Conservation (phyloP, 1,139 yeast genomes). For the Arxiozyma bovina region DNA sequence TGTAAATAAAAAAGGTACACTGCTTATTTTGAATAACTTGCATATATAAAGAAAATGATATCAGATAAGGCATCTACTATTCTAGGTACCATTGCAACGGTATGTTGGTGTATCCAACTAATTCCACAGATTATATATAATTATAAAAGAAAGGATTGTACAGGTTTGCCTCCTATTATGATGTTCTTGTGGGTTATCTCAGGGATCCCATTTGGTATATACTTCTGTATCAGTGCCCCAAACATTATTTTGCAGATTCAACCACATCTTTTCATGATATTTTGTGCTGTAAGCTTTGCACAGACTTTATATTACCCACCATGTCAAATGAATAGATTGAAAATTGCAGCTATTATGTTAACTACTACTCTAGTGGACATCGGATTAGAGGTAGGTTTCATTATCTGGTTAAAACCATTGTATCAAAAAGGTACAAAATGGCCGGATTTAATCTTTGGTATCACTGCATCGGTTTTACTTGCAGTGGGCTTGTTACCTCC, state of each 20-base stretch:
- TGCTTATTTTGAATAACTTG: too few relatives aligned
- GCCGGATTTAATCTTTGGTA: slow-evolving; percentile 76
- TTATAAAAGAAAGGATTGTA: slow-evolving; percentile 65
- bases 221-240: slow-evolving; percentile 58
- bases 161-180: slow-evolving; percentile 80
- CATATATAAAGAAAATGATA: slow-evolving; percentile 10
- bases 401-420: slow-evolving; percentile 60
- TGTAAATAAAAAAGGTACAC: too few relatives aligned
- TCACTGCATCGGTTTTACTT: slow-evolving; percentile 64
- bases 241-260: slow-evolving; percentile 42
- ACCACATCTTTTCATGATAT: slow-evolving; percentile 73
- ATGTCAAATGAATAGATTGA: slow-evolving; percentile 33
- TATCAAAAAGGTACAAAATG: slow-evolving; percentile 45
- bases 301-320: slow-evolving; percentile 85
- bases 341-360: slow-evolving; percentile 34
- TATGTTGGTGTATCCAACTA: slow-evolving; percentile 84
- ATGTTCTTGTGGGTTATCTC: slow-evolving; percentile 76
- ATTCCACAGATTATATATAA: slow-evolving; percentile 77
- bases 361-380: slow-evolving; percentile 40
- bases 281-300: slow-evolving; percentile 58
- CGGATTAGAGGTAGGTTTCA: slow-evolving; percentile 62
- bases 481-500: slow-evolving; percentile 83
- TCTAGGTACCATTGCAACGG: slow-evolving; percentile 81
- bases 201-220: slow-evolving; percentile 76
- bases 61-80: slow-evolving; percentile 52